Conservation (phyloP, 2,329 filamentous ascomycete species). For the Microdochium nivale region DNA sequence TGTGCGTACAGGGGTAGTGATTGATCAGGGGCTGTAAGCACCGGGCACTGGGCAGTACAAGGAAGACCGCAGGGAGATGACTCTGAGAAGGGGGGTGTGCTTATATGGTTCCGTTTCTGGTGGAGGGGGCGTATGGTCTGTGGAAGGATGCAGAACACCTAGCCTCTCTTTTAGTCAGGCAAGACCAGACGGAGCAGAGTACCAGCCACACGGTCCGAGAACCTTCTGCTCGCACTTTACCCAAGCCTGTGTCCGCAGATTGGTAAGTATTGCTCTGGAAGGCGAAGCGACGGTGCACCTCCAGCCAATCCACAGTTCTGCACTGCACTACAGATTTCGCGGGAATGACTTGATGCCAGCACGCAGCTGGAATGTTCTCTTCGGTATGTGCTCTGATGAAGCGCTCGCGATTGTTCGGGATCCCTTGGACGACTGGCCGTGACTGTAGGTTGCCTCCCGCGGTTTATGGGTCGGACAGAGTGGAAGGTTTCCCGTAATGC, state of each 20-base stretch:
- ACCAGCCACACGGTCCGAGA: constrained; percentile 1
- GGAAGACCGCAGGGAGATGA: neutral
- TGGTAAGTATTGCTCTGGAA: too few relatives aligned
- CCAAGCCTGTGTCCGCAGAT: neutral
- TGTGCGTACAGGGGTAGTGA: neutral
- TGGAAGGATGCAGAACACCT: neutral
- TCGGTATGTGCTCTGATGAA: too few relatives aligned
- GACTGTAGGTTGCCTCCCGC: neutral
- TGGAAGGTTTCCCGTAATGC: neutral
- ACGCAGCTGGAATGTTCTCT: too few relatives aligned
- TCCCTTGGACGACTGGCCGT: neutral
- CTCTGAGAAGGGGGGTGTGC: neutral
- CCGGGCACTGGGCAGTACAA: neutral
- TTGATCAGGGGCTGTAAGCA: neutral
- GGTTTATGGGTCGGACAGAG: neutral
- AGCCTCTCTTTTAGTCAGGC: neutral
- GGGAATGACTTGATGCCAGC: too few relatives aligned
- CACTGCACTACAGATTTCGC: too few relatives aligned
- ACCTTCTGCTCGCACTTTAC: neutral
- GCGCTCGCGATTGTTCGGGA: too few relatives aligned
- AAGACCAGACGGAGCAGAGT: neutral
- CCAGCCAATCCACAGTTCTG: too few relatives aligned
- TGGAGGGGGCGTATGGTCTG: neutral
- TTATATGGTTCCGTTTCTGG: neutral
- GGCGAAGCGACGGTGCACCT: too few relatives aligned